Evolutionary conservation across 2,329 filamentous ascomycete species (phyloP).

Genomic region (Celoporthe dispersa): DNA sequence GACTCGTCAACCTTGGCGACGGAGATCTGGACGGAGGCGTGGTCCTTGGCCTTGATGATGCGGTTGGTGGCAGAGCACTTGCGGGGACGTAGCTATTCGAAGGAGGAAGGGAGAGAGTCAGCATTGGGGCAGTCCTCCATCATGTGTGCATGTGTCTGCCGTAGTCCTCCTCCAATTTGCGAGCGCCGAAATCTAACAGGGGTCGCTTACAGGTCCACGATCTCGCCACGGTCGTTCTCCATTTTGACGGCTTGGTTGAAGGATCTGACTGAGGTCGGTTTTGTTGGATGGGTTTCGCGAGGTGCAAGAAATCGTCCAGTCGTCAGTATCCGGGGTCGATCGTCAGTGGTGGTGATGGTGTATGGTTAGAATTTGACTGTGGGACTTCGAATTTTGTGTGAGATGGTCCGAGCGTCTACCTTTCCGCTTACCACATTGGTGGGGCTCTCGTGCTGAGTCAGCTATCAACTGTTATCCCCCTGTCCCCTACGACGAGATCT

Average conservation of each 20-base stretch:
- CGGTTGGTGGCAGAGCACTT: conserved; percentile 99
- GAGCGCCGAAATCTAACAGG: conserved; percentile 2
- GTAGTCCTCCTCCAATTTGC: background rate
- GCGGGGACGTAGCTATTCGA: conserved; percentile 84
- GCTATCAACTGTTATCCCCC: background rate
- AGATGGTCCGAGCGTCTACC: conserved; percentile 25
- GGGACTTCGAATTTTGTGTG: conserved; percentile 25
- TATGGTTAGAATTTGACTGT: conserved; percentile 26
- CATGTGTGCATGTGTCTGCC: no score
- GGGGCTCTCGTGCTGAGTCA: conserved; percentile 10
- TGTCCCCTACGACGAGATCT: background rate
- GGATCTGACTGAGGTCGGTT: conserved; percentile 37
- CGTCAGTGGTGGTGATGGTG: conserved; percentile 22
- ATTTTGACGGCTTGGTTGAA: conserved; percentile 66
- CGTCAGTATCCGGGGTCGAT: conserved; percentile 26
- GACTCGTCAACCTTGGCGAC: conserved; percentile 99
- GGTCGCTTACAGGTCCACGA: conserved; percentile 90
- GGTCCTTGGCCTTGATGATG: conserved; percentile 99
- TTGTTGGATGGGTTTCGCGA: conserved; percentile 38
- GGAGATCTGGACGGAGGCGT: conserved; percentile 96
- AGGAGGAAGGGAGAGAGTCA: conserved; percentile 34
- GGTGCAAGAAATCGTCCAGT: conserved; percentile 38
- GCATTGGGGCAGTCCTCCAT: conserved; percentile 28
- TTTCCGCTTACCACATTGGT: conserved; percentile 20
- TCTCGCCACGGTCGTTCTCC: conserved; percentile 98